Conservation (phyloP, 306 rosid genomes). For the Acacia confusa region DNA sequence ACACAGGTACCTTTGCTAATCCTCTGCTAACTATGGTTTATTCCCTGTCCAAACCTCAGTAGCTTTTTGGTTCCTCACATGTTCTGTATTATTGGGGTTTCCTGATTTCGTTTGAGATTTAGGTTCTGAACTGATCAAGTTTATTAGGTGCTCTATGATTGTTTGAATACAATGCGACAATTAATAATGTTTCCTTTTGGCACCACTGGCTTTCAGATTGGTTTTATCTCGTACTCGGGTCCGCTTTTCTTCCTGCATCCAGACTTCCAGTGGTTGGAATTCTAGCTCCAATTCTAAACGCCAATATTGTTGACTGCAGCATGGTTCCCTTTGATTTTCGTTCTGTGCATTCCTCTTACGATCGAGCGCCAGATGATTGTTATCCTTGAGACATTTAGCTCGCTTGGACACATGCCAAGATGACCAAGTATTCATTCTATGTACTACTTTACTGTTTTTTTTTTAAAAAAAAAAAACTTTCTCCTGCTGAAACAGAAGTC, state of each 20-base stretch:
- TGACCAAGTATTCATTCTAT: not conserved
- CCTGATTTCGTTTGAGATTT: not conserved
- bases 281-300: not conserved
- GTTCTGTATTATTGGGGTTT: not conserved
- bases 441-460: not conserved
- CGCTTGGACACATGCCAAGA: not conserved
- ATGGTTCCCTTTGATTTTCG: not conserved
- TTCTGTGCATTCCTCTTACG: not conserved
- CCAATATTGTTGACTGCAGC: not conserved
- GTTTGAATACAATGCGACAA: not conserved
- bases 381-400: not conserved
- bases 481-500: not conserved
- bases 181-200: not conserved
- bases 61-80: not conserved
- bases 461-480: not conserved
- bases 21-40: not conserved
- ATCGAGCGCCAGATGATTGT: not conserved
- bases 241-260: not conserved
- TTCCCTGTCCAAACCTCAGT: not conserved
- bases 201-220: not conserved
- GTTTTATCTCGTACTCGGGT: not conserved
- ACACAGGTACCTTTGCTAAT: not conserved
- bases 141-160: no score
- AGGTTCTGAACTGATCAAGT: not conserved
- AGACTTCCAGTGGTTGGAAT: not conserved